These are phyloP conservation scores for Zangia roseola DNA, from an alignment of 768 basidiomycete species.

Conservation along the genomic window DNA sequence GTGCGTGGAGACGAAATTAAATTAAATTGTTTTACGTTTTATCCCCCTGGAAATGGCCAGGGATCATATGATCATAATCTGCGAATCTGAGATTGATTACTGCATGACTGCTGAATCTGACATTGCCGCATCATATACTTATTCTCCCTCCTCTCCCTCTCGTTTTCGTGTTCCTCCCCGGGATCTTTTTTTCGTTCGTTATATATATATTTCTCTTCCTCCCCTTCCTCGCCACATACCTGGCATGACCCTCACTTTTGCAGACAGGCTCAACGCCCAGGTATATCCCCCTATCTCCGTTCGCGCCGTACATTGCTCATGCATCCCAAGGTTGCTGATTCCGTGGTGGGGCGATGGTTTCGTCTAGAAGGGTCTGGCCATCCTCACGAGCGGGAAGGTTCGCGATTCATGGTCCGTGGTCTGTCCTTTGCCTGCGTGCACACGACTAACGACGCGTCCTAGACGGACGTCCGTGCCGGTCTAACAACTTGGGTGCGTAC, in stretches of 20 bases:
- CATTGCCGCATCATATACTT: too few relatives aligned
- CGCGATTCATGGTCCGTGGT: slow-evolving; percentile 53
- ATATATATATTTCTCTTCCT: slow-evolving; percentile 22
- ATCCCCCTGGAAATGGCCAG: slow-evolving; percentile 25
- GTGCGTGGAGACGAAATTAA: slow-evolving; percentile 10
- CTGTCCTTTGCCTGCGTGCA: background rate
- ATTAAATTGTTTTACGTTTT: slow-evolving; percentile 14
- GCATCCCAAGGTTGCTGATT: slow-evolving; percentile 37
- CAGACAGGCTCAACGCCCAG: slow-evolving; percentile 43
- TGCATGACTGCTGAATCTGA: slow-evolving; percentile 7
- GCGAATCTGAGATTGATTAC: slow-evolving; percentile 23
- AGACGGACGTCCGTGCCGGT: slow-evolving; percentile 80
- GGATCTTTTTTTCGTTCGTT: slow-evolving; percentile 13
- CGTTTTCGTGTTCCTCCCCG: too few relatives aligned
- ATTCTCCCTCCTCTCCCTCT: too few relatives aligned
- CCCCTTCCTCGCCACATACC: slow-evolving; percentile 13
- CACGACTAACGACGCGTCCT: slow-evolving; percentile 7
- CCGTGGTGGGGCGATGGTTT: slow-evolving; percentile 62
- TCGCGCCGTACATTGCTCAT: background rate
- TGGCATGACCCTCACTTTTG: slow-evolving; percentile 40
- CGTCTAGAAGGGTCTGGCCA: slow-evolving; percentile 70
- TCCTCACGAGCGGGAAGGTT: slow-evolving; percentile 58
- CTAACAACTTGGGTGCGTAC: slow-evolving; percentile 76
- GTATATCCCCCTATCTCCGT: slow-evolving; percentile 17
- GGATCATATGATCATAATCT: slow-evolving; percentile 13